These are phyloP conservation scores for Cadophora sp. DNA, from an alignment of 2,329 filamentous ascomycete genomes.

Conservation along the genomic window DNA sequence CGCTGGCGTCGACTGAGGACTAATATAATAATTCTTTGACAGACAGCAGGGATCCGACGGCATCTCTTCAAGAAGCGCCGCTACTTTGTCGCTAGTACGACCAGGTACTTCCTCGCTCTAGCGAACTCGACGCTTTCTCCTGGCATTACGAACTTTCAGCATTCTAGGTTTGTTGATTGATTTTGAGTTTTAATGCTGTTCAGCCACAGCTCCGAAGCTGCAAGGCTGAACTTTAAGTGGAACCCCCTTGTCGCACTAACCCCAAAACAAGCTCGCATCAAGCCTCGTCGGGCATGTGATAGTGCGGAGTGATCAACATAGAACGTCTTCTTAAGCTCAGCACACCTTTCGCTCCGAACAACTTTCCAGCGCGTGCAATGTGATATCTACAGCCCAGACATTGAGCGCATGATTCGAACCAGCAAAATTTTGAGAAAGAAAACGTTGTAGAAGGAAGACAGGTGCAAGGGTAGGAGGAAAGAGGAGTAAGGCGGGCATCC, in stretches of 20 bases:
- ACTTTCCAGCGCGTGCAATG: slow-evolving; percentile 4
- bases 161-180: too few species aligned
- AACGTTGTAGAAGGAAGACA: too few species aligned
- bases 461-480: neutral
- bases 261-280: neutral
- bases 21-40: too few species aligned
- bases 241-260: neutral
- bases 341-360: neutral
- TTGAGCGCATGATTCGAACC: slow-evolving; percentile 15
- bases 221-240: slow-evolving; percentile 8
- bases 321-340: neutral
- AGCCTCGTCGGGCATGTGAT: slow-evolving; percentile 15
- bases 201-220: neutral
- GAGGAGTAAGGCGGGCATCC: too few species aligned
- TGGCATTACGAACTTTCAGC: too few species aligned
- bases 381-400: neutral
- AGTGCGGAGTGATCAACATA: slow-evolving; percentile 16
- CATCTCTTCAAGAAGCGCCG: too few species aligned
- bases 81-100: too few species aligned
- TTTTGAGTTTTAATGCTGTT: neutral
- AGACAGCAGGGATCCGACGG: too few species aligned
- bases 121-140: too few species aligned
- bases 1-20: too few species aligned
- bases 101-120: too few species aligned
- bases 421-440: too few species aligned